Conservation (phyloP, 2,329 filamentous ascomycete genomes). For the Phyllosticta capitalensis region DNA sequence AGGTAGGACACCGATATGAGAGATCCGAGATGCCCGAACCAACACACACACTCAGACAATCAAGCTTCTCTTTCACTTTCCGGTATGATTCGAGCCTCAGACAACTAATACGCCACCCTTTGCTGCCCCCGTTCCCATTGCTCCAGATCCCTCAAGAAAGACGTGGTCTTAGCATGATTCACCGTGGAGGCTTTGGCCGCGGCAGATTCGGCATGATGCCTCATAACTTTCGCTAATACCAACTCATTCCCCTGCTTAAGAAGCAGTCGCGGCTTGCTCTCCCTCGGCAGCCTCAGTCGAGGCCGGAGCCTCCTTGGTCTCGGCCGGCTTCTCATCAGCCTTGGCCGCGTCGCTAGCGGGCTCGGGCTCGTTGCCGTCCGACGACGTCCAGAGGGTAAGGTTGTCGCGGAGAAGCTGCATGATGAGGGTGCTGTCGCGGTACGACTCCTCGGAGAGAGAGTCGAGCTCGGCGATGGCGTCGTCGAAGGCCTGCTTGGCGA, state of each 20-base stretch:
- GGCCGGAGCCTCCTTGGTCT: constrained; percentile 40
- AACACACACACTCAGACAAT: not conserved
- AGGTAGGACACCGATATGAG: constrained; percentile 3
- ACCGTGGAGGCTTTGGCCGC: constrained; percentile 6
- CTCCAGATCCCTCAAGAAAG: constrained; percentile 9
- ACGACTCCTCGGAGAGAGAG: constrained; percentile 95
- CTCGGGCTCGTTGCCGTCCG: constrained; percentile 68
- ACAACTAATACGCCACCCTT: constrained; percentile 11
- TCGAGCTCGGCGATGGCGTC: constrained; percentile 98
- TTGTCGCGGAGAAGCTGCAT: constrained; percentile 98
- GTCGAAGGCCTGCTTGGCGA: constrained; percentile 98
- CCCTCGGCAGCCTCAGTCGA: constrained; percentile 31
- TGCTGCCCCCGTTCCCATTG: constrained; percentile 9
- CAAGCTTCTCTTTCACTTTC: constrained; percentile 11
- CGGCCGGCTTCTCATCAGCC: constrained; percentile 30
- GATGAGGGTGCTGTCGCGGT: constrained; percentile 98
- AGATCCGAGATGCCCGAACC: constrained; percentile 9
- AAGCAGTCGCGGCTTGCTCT: constrained; percentile 6
- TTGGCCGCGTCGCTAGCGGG: constrained; percentile 44
- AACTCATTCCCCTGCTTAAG: not conserved
- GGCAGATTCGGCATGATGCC: constrained; percentile 8
- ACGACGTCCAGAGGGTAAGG: constrained; percentile 99
- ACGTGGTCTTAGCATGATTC: constrained; percentile 7
- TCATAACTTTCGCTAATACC: constrained; percentile 1
- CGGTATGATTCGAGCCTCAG: constrained; percentile 11